Percentiles rank a stretch among this genome's conserved stretches.
Conservation (phyloP, 495 filamentous ascomycete species). For the Acidomyces sp. region DNA sequence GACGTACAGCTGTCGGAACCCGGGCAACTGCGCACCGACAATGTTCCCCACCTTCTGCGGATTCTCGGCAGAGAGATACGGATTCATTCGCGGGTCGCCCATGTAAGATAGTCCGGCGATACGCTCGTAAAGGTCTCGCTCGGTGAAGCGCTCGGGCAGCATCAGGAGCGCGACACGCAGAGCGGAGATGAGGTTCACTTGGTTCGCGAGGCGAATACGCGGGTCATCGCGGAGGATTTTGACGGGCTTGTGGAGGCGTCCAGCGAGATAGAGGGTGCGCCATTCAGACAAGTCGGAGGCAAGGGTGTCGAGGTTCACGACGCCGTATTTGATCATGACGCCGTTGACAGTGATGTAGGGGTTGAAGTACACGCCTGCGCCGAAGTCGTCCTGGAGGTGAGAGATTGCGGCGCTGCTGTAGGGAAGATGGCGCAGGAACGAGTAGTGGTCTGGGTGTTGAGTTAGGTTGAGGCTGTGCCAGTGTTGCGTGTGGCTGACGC, state of each 20-base stretch:
- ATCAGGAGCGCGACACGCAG: constrained; percentile 78
- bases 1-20: constrained; percentile 80
- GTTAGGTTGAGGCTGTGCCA: constrained; percentile 87
- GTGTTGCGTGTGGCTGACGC: constrained; percentile 86
- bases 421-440: constrained; percentile 57
- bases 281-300: constrained; percentile 73
- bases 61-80: constrained; percentile 62
- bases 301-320: constrained; percentile 83
- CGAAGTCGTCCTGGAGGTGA: constrained; percentile 70
- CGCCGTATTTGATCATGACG: constrained; percentile 91
- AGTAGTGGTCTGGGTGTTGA: constrained; percentile 89
- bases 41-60: constrained; percentile 90
- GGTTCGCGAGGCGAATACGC: constrained; percentile 79
- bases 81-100: constrained; percentile 83
- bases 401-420: constrained; percentile 67
- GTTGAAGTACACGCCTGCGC: constrained; percentile 95
- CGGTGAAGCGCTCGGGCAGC: constrained; percentile 70
- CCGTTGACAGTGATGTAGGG: constrained; percentile 92
- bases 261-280: constrained; percentile 87
- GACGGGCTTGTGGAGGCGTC: constrained; percentile 89
- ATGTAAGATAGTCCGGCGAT: constrained; percentile 88
- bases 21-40: constrained; percentile 73
- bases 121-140: constrained; percentile 73
- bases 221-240: constrained; percentile 94
- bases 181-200: constrained; percentile 85